Base-by-base conservation (phyloP, 306 rosid species). In the Gleditsia sinensis region DNA sequence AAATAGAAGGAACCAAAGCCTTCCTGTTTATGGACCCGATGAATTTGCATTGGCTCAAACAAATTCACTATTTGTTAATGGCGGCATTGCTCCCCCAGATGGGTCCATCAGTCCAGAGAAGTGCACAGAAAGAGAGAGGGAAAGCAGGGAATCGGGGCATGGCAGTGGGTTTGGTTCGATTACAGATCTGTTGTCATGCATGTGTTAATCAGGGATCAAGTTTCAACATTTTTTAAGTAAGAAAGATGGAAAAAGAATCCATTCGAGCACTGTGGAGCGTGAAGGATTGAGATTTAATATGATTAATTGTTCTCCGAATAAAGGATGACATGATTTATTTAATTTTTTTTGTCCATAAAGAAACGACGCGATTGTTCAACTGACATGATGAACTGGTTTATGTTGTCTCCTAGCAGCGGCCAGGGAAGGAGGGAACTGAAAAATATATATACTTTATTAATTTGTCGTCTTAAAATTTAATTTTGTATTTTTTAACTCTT, bases 271-370 rank as follows among this genome's bases (percentile, higher is more conserved):
- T n/a, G n/a, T n/a, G n/a, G n/a, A n/a, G n/a, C n/a, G n/a, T n/a
- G n/a, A n/a, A n/a, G n/a, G n/a, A n/a, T n/a, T n/a, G 14, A 0
- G 14, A 63, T 33, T 9, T 39, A 71, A 33, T 30, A 37, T 67
- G 27, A 51, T 5, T 80, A 84, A 84, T 55, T 81, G 51, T 77
- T 79, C 58, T 80, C 83, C 13, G 46, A 34, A 34, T 19, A 5
- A 19, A 28, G 19, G 67, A 13, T 61, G 48, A 61, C 23, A 36
- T 61, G 48, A 61, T 61, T 61, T 12, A 9, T n/a, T n/a, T n/a
- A n/a, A n/a, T n/a, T 0, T 9, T 16, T 14, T 58, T 30, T 7
- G 64, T 30, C 64, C 64, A 14, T 21, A 30, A 58, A 57, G 39
- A 6, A 28, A 7, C 3, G 37, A 55, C 36, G 13, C 0, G 17